Evolutionary conservation across 306 rosid species (phyloP).

Genomic region (Cucurbita ficifolia): DNA sequence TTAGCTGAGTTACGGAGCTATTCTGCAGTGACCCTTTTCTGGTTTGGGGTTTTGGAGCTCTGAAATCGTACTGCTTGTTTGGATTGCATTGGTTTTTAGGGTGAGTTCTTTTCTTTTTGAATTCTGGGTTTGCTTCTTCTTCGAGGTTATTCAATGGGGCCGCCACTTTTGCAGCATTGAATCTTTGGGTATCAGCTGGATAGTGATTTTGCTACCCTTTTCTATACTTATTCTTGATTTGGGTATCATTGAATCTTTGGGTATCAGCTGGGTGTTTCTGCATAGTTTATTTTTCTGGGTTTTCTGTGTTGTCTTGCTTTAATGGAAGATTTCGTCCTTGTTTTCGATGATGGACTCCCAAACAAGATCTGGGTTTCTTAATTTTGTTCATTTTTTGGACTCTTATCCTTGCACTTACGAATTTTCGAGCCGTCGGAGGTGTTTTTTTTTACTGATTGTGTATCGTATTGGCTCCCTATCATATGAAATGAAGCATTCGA

Average conservation of each 20-base stretch:
- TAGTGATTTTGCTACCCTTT: slow-evolving; percentile 51
- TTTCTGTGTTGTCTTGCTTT: not conserved
- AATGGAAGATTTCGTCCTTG: slow-evolving; percentile 2
- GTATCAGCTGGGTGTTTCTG: slow-evolving; percentile 24
- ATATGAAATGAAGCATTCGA: not conserved
- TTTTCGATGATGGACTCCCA: not conserved
- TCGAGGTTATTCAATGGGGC: slow-evolving; percentile 14
- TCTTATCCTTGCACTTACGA: slow-evolving; percentile 26
- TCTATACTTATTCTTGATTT: slow-evolving; percentile 56
- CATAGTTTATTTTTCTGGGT: not conserved
- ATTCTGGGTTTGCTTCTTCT: not conserved
- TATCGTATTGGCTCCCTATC: slow-evolving; percentile 5
- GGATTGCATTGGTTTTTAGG: slow-evolving; percentile 13
- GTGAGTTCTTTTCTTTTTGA: slow-evolving; percentile 10
- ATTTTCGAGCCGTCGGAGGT: slow-evolving; percentile 18
- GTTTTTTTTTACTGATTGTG: slow-evolving; percentile 3
- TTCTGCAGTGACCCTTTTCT: not conserved
- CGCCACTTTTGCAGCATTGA: slow-evolving; percentile 11
- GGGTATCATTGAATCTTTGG: slow-evolving; percentile 16
- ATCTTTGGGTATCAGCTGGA: slow-evolving; percentile 22
- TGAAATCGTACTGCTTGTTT: not conserved
- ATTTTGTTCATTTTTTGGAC: slow-evolving; percentile 4
- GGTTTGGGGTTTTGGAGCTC: not conserved
- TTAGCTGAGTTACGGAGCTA: not conserved
- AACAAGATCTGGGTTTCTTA: slow-evolving; percentile 21